Evolutionary conservation across 441 rosid genomes (phyloP), one percentile per base, ranked within the genome.

Genomic region (Euphorbia neoarborescens): DNA sequence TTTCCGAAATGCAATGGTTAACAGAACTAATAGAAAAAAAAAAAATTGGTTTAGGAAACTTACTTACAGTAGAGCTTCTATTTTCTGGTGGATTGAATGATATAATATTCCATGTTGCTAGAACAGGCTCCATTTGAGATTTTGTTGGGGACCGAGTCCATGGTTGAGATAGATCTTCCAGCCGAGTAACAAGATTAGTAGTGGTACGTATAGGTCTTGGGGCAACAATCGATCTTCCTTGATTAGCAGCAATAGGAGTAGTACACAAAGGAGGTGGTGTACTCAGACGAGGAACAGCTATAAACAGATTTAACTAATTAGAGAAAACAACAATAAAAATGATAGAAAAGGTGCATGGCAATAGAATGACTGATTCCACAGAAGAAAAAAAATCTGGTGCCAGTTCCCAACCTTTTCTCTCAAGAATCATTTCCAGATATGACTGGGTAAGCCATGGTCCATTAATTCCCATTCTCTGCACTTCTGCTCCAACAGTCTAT

Each of bases 141-240:
- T 94, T 94, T 67, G 99, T 94, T 14, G 99, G 98, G 77, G 99
- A 94, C 57, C 99, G 94, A 75, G 99, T 94, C 99, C 98, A 94
- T 64, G 96, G 98, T 76, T 86, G 98, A 69, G 98, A 88, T 75
- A 90, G 79, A 88, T 92, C 98, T 81, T 94, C 99, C 64, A 95
- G 89, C 76, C 73, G 85, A 65, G 84, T 88, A 72, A 86, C 86
- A 80, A 86, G 78, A 85, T 87, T 86, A 76, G 93, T 79, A 75
- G 88, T 83, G 51, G 90, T 92, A 60, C 98, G 93, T 65, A 95
- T 95, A 50, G 98, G 99, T 88, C 83, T 90, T 60, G 98, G 99
- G 64, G 96, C 94, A 69, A 77, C 90, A 81, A 92, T 87, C 44
- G 77, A 69, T 83, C 82, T 87, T 80, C 92, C 99, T 81, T 85